A percentile compares a stretch with the other conserved stretches of the same genome.
phyloP scores from a whole-genome alignment of 306 rosid genomes.

The Hippophae gyantsensis region DNA sequence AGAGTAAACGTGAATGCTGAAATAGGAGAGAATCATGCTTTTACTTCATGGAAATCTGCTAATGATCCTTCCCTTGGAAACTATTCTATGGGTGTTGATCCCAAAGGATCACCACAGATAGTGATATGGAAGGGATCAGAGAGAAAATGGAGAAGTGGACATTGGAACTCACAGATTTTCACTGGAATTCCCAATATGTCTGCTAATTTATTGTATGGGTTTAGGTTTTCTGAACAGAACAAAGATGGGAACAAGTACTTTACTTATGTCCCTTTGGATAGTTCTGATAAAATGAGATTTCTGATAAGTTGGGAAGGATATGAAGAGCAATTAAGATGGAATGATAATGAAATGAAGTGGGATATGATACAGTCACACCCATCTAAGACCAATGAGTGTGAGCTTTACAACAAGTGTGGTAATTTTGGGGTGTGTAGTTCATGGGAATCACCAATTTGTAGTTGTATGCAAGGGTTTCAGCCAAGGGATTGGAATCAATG shows the following conservation, averaged over 20 bases:
- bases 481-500: not conserved
- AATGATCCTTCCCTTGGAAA: not conserved
- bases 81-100: not conserved
- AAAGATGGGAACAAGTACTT: not conserved
- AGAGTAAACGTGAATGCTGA: too few relatives aligned
- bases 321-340: not conserved
- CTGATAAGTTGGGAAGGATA: not conserved
- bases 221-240: not conserved
- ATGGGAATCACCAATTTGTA: not conserved
- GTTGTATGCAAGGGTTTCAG: not conserved
- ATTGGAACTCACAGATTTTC: not conserved
- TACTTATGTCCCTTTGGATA: not conserved
- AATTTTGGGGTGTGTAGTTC: not conserved
- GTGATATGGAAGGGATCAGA: not conserved
- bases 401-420: not conserved
- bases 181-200: not conserved
- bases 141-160: not conserved
- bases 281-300: too few relatives aligned
- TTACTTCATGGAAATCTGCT: not conserved
- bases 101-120: not conserved
- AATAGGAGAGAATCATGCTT: too few relatives aligned
- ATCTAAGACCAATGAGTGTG: not conserved
- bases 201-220: not conserved
- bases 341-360: not conserved
- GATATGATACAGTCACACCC: not conserved